Conservation (phyloP, 441 rosid species). For the Euphorbia celastroides region DNA sequence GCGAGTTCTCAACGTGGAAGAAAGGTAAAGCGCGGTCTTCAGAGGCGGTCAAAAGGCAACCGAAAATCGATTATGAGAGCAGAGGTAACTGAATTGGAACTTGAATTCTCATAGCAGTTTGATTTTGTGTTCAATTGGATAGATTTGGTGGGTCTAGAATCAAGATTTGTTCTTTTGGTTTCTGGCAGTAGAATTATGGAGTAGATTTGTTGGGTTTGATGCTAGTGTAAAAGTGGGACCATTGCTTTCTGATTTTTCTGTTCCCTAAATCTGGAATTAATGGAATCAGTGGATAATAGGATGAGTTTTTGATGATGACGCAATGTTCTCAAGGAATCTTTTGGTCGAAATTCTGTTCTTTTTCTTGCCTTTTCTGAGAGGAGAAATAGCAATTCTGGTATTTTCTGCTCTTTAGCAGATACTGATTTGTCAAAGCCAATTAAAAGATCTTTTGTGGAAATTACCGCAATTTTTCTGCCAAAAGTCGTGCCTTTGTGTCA, state of each 20-base stretch:
- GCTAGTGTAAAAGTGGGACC: conserved; percentile 42
- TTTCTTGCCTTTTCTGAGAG: conserved; percentile 21
- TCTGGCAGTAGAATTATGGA: conserved; percentile 18
- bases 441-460: conserved; percentile 5
- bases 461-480: background rate
- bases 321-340: conserved; percentile 31
- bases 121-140: conserved; percentile 3
- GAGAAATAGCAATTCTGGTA: conserved; percentile 7
- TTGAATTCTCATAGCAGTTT: background rate
- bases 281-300: conserved; percentile 25
- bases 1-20: conserved; percentile 47
- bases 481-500: background rate
- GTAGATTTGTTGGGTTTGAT: conserved; percentile 29
- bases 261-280: conserved; percentile 36
- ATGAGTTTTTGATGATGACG: conserved; percentile 26
- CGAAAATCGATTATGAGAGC: conserved; percentile 40
- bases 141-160: conserved; percentile 14
- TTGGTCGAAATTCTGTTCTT: conserved; percentile 21
- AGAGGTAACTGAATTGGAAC: conserved; percentile 31
- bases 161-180: conserved; percentile 17
- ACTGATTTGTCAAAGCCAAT: conserved; percentile 16
- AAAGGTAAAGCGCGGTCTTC: conserved; percentile 50
- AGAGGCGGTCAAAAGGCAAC: conserved; percentile 51
- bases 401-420: conserved; percentile 17
- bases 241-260: conserved; percentile 26